These are phyloP conservation scores for Acorus gramineus DNA, from an alignment of 106 monocot genomes.

Conservation along the genomic window DNA sequence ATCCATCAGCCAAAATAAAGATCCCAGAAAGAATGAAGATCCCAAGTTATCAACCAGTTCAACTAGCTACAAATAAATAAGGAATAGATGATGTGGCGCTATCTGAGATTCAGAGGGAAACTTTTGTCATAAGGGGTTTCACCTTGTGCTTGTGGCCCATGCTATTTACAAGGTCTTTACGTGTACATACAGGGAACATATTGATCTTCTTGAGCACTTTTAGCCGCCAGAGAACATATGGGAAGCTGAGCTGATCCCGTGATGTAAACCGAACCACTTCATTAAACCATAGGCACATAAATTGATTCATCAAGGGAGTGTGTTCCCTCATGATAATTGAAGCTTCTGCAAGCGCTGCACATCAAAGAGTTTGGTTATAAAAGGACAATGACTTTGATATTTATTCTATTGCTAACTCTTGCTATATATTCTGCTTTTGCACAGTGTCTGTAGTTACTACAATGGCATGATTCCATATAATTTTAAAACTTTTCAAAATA, in stretches of 20 bases:
- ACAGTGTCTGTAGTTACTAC: no score
- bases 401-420: no score
- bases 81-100: no score
- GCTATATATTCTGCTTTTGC: no score
- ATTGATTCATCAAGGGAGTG: conserved; percentile 51
- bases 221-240: conserved; percentile 61
- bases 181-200: conserved; percentile 81
- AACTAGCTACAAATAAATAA: conserved; percentile 1
- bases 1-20: no score
- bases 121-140: conserved; percentile 51
- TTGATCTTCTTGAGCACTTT: conserved; percentile 34
- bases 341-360: conserved; percentile 80
- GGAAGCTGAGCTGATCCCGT: conserved; percentile 94
- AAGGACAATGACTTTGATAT: no score
- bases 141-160: conserved; percentile 86
- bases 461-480: no score
- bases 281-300: conserved; percentile 89
- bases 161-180: conserved; percentile 91
- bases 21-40: no score
- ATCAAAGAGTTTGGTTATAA: not conserved
- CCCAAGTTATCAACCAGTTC: not conserved
- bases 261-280: conserved; percentile 91
- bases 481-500: no score
- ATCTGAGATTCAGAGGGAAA: conserved; percentile 5
- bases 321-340: conserved; percentile 80